Base-by-base conservation (phyloP, 139 green algal genomes). In the Coelastrella sp. region DNA sequence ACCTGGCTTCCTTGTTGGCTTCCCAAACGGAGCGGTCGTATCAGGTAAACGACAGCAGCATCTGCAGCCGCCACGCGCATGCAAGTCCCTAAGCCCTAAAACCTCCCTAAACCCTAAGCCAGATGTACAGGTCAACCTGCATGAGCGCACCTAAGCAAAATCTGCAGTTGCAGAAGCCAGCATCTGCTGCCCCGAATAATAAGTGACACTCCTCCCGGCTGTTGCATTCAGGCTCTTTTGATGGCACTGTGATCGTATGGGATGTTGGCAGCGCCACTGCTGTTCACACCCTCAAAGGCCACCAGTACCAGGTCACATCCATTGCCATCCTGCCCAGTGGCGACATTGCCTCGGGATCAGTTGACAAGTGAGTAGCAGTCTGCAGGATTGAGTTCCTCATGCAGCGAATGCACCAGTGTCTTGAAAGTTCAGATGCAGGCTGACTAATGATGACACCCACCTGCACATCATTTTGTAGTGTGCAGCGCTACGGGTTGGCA, bases 161-260 rank as follows among this genome's bases (percentile, higher is more conserved):
- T 7, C 70, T 11, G 15, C 70, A 78, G 70, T 78, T 11, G 70
- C 70, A 78, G 70, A 6, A 22, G 15, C 70, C n/a, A n/a, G n/a
- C n/a, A n/a, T n/a, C n/a, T n/a, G n/a, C n/a, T n/a, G n/a, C n/a
- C n/a, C n/a, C n/a, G n/a, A n/a, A n/a, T 35, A n/a, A 49, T 49
- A 3, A 49, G 1, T 49, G 35, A 49, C 1, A 49, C 35, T 49
- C 35, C 35, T 70, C 11, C 63, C 14, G 63, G 12, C 12, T 70
- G 63, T 70, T 70, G 5, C 7, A 22, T 87, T 4, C 81, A 97
- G 97, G 97, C 9, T 98, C 98, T 0, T 94, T 96, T 22, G 98
- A 99, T 88, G 94, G 78, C 5, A 93, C 78, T 0, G 93, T 99
- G 12, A 93, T 95, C 0, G 90, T 99, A 80, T 99, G 98, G 98